Conservation (phyloP, 306 rosid species). For the Hippophae rhamnoides region DNA sequence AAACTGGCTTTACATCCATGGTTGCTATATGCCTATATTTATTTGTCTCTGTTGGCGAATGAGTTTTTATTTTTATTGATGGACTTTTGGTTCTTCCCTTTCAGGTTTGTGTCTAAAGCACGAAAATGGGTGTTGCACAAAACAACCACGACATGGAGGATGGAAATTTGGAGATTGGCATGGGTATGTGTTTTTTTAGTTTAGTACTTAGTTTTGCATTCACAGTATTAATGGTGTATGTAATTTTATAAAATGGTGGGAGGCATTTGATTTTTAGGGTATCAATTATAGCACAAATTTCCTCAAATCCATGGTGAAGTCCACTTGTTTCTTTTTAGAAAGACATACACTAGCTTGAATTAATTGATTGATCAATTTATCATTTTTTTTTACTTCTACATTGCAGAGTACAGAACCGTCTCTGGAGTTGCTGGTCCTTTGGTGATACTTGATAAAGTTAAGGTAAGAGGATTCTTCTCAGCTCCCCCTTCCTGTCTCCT, state of each 20-base stretch:
- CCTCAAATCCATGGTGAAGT: no score
- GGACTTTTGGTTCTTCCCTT: background rate
- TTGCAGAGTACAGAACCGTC: background rate
- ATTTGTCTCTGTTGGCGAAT: constrained; percentile 13
- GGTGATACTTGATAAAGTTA: constrained; percentile 1
- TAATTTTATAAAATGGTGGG: background rate
- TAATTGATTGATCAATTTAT: background rate
- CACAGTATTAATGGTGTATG: background rate
- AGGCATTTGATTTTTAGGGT: background rate
- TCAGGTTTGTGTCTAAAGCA: constrained; percentile 21
- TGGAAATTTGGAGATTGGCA: background rate
- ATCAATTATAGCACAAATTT: no score
- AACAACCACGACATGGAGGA: background rate
- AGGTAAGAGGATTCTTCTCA: background rate
- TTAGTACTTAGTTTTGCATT: background rate
- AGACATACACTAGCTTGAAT: no score
- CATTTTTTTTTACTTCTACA: background rate
- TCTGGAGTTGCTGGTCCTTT: background rate
- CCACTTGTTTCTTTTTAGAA: no score
- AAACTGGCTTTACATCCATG: background rate
- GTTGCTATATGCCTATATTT: background rate
- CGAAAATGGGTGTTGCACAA: background rate
- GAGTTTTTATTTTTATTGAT: constrained; percentile 14
- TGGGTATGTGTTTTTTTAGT: background rate
- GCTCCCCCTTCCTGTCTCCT: background rate